Conservation (phyloP, 192 early-diverging fungal species). For the Entrophospora sp. region DNA sequence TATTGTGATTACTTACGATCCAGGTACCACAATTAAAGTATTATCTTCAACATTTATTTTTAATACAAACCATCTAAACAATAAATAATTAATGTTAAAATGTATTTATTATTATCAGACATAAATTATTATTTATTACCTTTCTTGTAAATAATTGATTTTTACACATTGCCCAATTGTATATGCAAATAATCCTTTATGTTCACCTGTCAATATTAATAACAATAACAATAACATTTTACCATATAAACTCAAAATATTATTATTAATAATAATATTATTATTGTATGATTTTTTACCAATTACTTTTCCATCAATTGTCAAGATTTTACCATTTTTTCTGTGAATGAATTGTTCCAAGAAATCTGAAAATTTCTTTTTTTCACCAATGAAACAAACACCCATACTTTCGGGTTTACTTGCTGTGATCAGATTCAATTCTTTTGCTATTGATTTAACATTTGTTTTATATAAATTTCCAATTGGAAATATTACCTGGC, state of each 20-base stretch:
- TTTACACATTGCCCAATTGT: conserved; percentile 77
- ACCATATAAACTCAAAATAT: conserved; percentile 28
- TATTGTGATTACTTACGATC: conserved; percentile 38
- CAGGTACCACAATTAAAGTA: conserved; percentile 60
- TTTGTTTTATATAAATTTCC: conserved; percentile 62
- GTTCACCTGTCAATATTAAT: conserved; percentile 35
- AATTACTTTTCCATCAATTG: conserved; percentile 22
- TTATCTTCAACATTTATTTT: conserved; percentile 54
- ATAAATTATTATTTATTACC: too few relatives aligned
- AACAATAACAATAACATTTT: neutral
- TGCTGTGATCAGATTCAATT: conserved; percentile 45
- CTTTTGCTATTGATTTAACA: conserved; percentile 61
- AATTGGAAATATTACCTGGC: conserved; percentile 74
- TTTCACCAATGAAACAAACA: conserved; percentile 90
- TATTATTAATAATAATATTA: conserved; percentile 34
- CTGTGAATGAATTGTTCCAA: conserved; percentile 38
- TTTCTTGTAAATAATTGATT: conserved; percentile 44
- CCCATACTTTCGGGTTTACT: conserved; percentile 87
- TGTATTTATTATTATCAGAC: neutral
- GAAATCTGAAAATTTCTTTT: conserved; percentile 67
- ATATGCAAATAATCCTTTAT: conserved; percentile 59
- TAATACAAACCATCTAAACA: conserved; percentile 67
- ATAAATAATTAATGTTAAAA: neutral
- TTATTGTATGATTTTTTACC: conserved; percentile 19
- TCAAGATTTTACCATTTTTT: conserved; percentile 18